Conservation (phyloP, 148 eudicot genomes). For the Chenopodium album region DNA sequence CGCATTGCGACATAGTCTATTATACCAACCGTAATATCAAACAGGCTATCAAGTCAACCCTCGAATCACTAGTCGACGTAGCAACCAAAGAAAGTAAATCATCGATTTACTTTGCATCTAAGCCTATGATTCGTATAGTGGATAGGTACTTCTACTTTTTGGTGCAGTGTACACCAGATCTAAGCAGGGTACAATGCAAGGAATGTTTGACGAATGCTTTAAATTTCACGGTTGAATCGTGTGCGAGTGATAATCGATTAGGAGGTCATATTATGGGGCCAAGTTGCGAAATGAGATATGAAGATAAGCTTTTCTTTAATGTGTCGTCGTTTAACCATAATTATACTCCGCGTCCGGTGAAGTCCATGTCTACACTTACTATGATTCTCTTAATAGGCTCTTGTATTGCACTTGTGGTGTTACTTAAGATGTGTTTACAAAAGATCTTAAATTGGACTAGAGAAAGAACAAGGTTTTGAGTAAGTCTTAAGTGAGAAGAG, state of each 20-base stretch:
- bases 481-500: no score
- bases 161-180: constrained; percentile 27
- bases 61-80: constrained; percentile 7
- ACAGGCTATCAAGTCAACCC: background rate
- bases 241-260: constrained; percentile 4
- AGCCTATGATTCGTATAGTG: background rate
- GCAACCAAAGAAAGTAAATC: constrained; percentile 2
- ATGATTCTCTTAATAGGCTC: no score
- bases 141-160: constrained; percentile 6
- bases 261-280: constrained; percentile 11
- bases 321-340: background rate
- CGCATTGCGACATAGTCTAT: background rate
- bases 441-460: no score
- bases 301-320: constrained; percentile 7
- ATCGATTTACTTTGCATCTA: background rate
- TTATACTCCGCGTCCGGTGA: no score
- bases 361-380: no score
- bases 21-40: background rate
- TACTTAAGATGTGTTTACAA: no score
- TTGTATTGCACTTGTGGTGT: no score
- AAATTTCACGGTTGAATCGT: constrained; percentile 17
- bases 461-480: no score
- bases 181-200: constrained; percentile 16
- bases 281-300: constrained; percentile 24
- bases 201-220: constrained; percentile 14